These are phyloP conservation scores for Plasmopara muralis DNA, from an alignment of 352 stramenopile species.

Conservation along the genomic window DNA sequence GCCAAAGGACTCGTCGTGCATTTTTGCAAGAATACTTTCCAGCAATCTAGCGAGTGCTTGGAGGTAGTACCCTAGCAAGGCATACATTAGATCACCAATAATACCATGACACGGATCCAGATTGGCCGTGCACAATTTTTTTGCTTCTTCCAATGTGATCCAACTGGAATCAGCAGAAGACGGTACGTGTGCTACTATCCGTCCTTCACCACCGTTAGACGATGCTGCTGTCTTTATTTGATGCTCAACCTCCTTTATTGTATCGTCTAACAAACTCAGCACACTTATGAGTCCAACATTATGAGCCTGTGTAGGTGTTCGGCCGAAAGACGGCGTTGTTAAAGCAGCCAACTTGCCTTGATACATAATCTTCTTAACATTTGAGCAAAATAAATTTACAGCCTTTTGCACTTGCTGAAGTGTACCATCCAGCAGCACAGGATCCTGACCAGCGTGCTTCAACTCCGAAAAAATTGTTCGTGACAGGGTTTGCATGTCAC, in stretches of 20 bases:
- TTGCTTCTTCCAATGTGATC: conserved; percentile 35
- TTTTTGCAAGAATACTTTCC: conserved; percentile 64
- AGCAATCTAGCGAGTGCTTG: conserved; percentile 49
- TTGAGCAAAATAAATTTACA: conserved; percentile 60
- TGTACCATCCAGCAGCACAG: conserved; percentile 44
- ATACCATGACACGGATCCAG: conserved; percentile 40
- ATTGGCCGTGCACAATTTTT: conserved; percentile 31
- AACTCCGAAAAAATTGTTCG: conserved; percentile 67
- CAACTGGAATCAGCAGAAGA: conserved; percentile 5
- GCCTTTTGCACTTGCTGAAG: conserved; percentile 58
- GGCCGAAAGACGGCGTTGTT: conserved; percentile 41
- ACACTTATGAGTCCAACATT: conserved; percentile 73
- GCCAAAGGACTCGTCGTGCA: conserved; percentile 82
- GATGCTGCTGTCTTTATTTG: conserved; percentile 27
- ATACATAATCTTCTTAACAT: conserved; percentile 71
- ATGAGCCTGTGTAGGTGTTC: conserved; percentile 65
- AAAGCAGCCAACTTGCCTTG: conserved; percentile 42
- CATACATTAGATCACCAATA: conserved; percentile 50
- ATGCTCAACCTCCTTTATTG: conserved; percentile 44
- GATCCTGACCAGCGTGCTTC: conserved; percentile 56
- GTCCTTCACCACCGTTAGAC: conserved; percentile 9
- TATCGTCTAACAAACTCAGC: conserved; percentile 57
- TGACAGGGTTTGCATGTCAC: conserved; percentile 77
- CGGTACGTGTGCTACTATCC: conserved; percentile 2
- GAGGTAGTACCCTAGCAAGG: conserved; percentile 65